These are phyloP conservation scores for Colletotrichum trifolii DNA, from an alignment of 2,329 filamentous ascomycete species.

Conservation along the genomic window DNA sequence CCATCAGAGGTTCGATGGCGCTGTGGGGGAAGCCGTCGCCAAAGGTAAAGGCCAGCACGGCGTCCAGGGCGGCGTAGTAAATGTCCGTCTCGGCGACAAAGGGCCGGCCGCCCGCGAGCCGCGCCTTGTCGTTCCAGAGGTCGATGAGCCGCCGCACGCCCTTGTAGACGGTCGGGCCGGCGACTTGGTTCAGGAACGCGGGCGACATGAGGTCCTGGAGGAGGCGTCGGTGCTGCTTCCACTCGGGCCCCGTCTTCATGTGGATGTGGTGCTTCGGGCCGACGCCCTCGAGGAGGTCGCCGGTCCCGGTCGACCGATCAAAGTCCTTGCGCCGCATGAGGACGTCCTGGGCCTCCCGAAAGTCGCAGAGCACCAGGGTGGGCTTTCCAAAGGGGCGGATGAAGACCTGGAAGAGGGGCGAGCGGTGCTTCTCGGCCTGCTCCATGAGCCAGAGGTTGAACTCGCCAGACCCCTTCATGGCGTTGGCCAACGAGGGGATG, in stretches of 20 bases:
- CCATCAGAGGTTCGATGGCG: conserved; percentile 6
- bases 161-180: conserved; percentile 47
- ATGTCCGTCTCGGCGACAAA: conserved; percentile 46
- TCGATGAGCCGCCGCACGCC: conserved; percentile 44
- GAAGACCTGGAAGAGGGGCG: conserved; percentile 60
- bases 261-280: conserved; percentile 47
- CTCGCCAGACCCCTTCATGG: conserved; percentile 42
- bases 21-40: conserved; percentile 36
- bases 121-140: conserved; percentile 48
- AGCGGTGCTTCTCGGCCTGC: conserved; percentile 44
- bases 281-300: conserved; percentile 45
- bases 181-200: conserved; percentile 46
- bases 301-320: conserved; percentile 46
- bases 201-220: conserved; percentile 52
- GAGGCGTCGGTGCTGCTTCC: conserved; percentile 47
- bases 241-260: conserved; percentile 44
- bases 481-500: conserved; percentile 51
- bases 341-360: conserved; percentile 50
- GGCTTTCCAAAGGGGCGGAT: conserved; percentile 55
- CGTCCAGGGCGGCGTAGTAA: conserved; percentile 45
- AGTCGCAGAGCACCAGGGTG: conserved; percentile 55
- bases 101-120: conserved; percentile 44
- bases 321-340: conserved; percentile 58
- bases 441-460: conserved; percentile 27
- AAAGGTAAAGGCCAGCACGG: conserved; percentile 45